Percentiles rank a stretch among this genome's conserved stretches.
Evolutionary conservation across 2,329 filamentous ascomycete species (phyloP).

Genomic region (Nothophoma quercina): DNA sequence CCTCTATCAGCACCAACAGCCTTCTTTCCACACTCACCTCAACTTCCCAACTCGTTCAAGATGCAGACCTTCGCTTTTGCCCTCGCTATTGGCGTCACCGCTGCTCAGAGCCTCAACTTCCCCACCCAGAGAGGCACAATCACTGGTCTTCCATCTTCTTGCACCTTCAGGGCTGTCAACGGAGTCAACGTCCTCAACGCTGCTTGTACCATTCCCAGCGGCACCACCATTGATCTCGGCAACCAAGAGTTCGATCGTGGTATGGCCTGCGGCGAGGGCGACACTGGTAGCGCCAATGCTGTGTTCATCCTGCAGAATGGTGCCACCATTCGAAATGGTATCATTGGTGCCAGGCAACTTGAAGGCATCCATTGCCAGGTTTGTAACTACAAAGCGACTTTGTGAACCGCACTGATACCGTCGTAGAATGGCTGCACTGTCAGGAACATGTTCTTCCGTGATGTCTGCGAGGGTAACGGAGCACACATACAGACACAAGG

Average conservation of each 20-base stretch:
- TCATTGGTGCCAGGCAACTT: constrained; percentile 58
- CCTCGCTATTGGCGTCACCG: constrained; percentile 43
- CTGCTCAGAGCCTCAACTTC: constrained; percentile 1
- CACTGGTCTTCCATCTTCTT: not conserved
- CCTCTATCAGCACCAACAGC: no score
- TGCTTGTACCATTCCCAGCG: not conserved
- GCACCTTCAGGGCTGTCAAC: no score
- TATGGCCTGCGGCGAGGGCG: not conserved
- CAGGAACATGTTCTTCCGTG: no score
- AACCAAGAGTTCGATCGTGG: constrained; percentile 1
- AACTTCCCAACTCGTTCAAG: no score
- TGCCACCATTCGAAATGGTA: constrained; percentile 58
- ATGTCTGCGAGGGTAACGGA: no score
- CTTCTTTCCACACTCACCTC: no score
- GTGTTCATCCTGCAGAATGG: constrained; percentile 60
- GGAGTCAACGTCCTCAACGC: not conserved
- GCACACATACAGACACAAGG: no score
- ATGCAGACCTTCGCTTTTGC: not conserved
- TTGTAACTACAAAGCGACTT: not conserved
- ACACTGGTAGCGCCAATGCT: constrained; percentile 36
- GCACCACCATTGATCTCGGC: not conserved
- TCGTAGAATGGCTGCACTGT: no score
- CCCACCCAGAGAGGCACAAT: not conserved
- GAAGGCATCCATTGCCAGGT: constrained; percentile 58
- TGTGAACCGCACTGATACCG: no score